Conservation (phyloP, 2,329 filamentous ascomycete species). For the Corynespora cassiicola region DNA sequence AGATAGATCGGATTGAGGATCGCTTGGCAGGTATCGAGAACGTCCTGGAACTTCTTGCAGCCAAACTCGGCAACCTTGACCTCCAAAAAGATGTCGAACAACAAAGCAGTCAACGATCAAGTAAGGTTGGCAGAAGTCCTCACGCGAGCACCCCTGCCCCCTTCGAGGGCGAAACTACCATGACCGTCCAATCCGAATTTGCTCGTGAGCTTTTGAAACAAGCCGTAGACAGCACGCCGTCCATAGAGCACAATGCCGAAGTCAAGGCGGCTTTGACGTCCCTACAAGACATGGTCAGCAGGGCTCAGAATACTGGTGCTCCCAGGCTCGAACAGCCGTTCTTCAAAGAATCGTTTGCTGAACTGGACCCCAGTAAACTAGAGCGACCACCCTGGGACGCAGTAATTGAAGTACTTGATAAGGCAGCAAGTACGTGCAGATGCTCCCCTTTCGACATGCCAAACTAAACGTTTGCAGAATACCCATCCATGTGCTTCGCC, state of each 20-base stretch:
- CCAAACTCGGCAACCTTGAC: slow-evolving; percentile 34
- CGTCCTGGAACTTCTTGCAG: slow-evolving; percentile 45
- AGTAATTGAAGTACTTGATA: slow-evolving; percentile 31
- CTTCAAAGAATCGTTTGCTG: slow-evolving; percentile 30
- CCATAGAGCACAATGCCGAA: slow-evolving; percentile 41
- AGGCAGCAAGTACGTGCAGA: slow-evolving; percentile 35
- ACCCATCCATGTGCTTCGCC: slow-evolving; percentile 40
- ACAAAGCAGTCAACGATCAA: slow-evolving; percentile 31
- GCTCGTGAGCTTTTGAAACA: slow-evolving; percentile 52
- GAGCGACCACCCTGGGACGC: slow-evolving; percentile 39
- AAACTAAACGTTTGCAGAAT: slow-evolving; percentile 20
- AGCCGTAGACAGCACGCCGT: slow-evolving; percentile 43
- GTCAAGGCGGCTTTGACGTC: slow-evolving; percentile 40
- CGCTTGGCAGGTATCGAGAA: slow-evolving; percentile 57
- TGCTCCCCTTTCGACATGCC: neutral
- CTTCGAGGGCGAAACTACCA: slow-evolving; percentile 59
- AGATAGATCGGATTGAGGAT: slow-evolving; percentile 60
- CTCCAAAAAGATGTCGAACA: slow-evolving; percentile 25
- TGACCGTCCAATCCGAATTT: slow-evolving; percentile 56
- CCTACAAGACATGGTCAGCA: slow-evolving; percentile 39
- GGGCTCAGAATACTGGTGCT: slow-evolving; percentile 23
- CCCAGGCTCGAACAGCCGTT: slow-evolving; percentile 15
- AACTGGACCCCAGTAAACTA: slow-evolving; percentile 31
- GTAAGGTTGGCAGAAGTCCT: slow-evolving; percentile 19
- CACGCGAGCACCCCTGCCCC: slow-evolving; percentile 31